These are phyloP conservation scores for Arthonia radiata DNA, from an alignment of 495 filamentous ascomycete species.

Conservation along the genomic window DNA sequence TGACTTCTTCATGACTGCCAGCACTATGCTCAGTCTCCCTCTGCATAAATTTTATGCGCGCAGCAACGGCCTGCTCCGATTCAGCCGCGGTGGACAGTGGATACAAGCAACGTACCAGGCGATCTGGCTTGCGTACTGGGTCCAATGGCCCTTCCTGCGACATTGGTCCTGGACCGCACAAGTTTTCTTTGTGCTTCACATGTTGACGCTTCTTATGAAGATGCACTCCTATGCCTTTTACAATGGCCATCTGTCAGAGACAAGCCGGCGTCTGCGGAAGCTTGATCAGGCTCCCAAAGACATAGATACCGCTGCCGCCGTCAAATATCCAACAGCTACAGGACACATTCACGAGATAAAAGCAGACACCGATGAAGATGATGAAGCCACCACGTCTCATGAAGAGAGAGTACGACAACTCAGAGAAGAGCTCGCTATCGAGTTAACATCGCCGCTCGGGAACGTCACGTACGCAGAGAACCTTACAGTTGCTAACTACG, in stretches of 20 bases:
- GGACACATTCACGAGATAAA: conserved; percentile 13
- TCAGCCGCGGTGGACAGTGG: conserved; percentile 49
- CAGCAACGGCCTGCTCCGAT: conserved; percentile 32
- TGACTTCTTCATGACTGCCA: conserved; percentile 63
- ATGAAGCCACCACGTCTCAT: conserved; percentile 2
- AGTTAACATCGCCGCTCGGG: conserved; percentile 73
- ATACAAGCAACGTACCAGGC: conserved; percentile 65
- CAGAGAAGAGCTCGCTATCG: conserved; percentile 68
- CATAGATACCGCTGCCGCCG: conserved; percentile 33
- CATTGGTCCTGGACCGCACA: conserved; percentile 88
- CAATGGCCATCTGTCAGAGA: conserved; percentile 81
- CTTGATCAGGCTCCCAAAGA: conserved; percentile 68
- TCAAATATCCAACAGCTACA: conserved; percentile 47
- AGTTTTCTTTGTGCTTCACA: conserved; percentile 81
- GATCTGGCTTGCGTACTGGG: conserved; percentile 61
- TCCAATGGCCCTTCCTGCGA: conserved; percentile 65
- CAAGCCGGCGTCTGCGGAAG: conserved; percentile 46
- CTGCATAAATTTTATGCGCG: conserved; percentile 42
- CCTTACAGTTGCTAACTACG: conserved; percentile 54
- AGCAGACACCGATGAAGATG: conserved; percentile 15
- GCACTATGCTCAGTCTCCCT: conserved; percentile 43
- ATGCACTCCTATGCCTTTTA: conserved; percentile 97
- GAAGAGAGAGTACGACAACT: too few relatives aligned
- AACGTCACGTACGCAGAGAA: conserved; percentile 79
- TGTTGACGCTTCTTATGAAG: conserved; percentile 85